Evolutionary conservation across 805 yeast genomes (phyloP).

Genomic region (Teunomyces atbi): DNA sequence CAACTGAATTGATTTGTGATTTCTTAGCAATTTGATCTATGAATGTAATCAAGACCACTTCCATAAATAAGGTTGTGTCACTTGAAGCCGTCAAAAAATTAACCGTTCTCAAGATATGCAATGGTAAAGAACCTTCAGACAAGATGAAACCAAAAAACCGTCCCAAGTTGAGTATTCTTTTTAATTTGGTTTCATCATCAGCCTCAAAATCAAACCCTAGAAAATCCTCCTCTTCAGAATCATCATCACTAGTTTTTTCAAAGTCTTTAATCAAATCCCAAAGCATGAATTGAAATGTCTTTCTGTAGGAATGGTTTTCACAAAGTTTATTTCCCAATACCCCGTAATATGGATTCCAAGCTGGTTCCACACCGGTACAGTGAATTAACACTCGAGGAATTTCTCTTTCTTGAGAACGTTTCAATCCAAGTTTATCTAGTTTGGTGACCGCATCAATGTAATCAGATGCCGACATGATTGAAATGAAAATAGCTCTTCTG

Average conservation of each 20-base stretch:
- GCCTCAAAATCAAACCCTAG: conserved; percentile 34
- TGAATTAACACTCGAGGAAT: conserved; percentile 83
- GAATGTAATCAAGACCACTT: conserved; percentile 67
- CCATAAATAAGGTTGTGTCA: conserved; percentile 68
- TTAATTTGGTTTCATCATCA: conserved; percentile 56
- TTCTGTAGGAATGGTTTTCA: conserved; percentile 68
- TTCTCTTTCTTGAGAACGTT: conserved; percentile 78
- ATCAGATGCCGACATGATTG: conserved; percentile 94
- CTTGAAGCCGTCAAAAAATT: conserved; percentile 68
- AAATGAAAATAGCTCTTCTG: conserved; percentile 88
- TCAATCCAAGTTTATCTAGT: conserved; percentile 74
- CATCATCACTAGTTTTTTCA: conserved; percentile 49
- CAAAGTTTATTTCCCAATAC: conserved; percentile 75
- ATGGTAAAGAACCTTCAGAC: conserved; percentile 68
- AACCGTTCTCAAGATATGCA: conserved; percentile 70
- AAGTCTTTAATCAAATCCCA: conserved; percentile 84
- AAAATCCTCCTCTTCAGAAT: conserved; percentile 43
- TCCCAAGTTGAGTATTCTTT: conserved; percentile 69
- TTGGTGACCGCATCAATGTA: conserved; percentile 83
- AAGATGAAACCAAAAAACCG: conserved; percentile 76
- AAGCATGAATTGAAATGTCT: conserved; percentile 81
- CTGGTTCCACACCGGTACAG: conserved; percentile 79
- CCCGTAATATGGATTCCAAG: conserved; percentile 88
- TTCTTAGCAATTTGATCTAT: conserved; percentile 63
- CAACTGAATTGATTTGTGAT: conserved; percentile 49